phyloP scores from a whole-genome alignment of 768 basidiomycete species.

The Floccularia luteovirens region DNA sequence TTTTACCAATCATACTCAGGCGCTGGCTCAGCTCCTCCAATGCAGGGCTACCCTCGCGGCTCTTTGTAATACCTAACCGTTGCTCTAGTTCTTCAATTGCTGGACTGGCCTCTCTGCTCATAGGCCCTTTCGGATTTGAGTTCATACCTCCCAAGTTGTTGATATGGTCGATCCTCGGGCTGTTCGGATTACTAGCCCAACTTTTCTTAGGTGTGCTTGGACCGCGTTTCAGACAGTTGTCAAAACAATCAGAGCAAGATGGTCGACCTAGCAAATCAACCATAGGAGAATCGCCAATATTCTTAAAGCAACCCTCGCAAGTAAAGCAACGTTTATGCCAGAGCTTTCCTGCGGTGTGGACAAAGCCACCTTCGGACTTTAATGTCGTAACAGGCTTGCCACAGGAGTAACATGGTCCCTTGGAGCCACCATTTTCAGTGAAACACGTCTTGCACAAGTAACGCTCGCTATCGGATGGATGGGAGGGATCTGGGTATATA shows the following conservation, averaged over 20 bases:
- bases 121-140: slow-evolving; percentile 21
- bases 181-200: slow-evolving; percentile 18
- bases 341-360: slow-evolving; percentile 59
- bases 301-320: slow-evolving; percentile 65
- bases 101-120: slow-evolving; percentile 48
- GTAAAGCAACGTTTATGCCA: slow-evolving; percentile 84
- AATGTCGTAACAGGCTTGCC: slow-evolving; percentile 64
- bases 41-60: slow-evolving; percentile 46
- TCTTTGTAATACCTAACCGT: slow-evolving; percentile 48
- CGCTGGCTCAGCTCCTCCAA: slow-evolving; percentile 42
- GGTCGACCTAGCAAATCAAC: slow-evolving; percentile 80
- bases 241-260: slow-evolving; percentile 77
- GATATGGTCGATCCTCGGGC: slow-evolving; percentile 19
- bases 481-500: slow-evolving; percentile 70
- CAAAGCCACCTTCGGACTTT: slow-evolving; percentile 71
- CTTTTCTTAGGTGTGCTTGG: slow-evolving; percentile 35
- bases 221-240: slow-evolving; percentile 58
- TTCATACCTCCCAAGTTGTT: slow-evolving; percentile 40
- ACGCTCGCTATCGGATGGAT: slow-evolving; percentile 26
- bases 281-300: slow-evolving; percentile 69
- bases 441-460: slow-evolving; percentile 78
- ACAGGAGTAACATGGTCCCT: slow-evolving; percentile 65
- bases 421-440: slow-evolving; percentile 63
- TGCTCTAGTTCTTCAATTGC: slow-evolving; percentile 59
- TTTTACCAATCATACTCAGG: slow-evolving; percentile 29